Evolutionary conservation across 1,284 basidiomycete genomes (phyloP).

Genomic region (Marasmius tenuissimus): DNA sequence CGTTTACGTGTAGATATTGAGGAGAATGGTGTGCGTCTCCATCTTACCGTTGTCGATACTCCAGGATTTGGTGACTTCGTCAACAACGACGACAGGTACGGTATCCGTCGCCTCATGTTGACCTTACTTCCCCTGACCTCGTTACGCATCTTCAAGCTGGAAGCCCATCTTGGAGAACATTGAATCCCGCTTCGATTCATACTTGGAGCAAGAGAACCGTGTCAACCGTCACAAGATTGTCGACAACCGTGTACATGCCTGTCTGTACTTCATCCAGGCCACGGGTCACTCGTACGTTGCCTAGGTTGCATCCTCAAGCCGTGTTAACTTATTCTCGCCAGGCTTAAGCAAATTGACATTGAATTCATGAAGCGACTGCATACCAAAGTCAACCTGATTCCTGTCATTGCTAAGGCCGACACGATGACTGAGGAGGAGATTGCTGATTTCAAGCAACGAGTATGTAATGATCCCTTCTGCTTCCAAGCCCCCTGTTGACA

Average conservation of each 20-base stretch:
- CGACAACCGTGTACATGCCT: slow-evolving; percentile 90
- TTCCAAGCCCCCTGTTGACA: slow-evolving; percentile 9
- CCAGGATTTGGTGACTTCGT: slow-evolving; percentile 97
- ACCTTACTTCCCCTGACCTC: slow-evolving; percentile 14
- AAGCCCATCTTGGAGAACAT: slow-evolving; percentile 97
- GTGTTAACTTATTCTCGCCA: slow-evolving; percentile 29
- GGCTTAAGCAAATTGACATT: slow-evolving; percentile 94
- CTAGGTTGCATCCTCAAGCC: slow-evolving; percentile 6
- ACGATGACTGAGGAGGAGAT: slow-evolving; percentile 96
- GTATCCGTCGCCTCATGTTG: slow-evolving; percentile 17
- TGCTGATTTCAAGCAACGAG: slow-evolving; percentile 86
- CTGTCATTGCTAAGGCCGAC: slow-evolving; percentile 95
- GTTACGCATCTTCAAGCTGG: slow-evolving; percentile 60
- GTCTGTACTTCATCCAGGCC: slow-evolving; percentile 97
- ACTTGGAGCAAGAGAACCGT: slow-evolving; percentile 96
- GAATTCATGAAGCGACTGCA: slow-evolving; percentile 97
- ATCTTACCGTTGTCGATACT: slow-evolving; percentile 96
- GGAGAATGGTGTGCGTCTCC: slow-evolving; percentile 93
- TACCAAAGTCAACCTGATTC: slow-evolving; percentile 95
- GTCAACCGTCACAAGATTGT: slow-evolving; percentile 88
- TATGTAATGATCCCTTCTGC: slow-evolving; percentile 35
- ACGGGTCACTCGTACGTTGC: slow-evolving; percentile 90
- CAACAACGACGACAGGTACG: slow-evolving; percentile 93
- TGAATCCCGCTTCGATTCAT: slow-evolving; percentile 93
- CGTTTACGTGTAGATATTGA: slow-evolving; percentile 79